Evolutionary conservation across 805 yeast species (phyloP), one percentile per base, ranked within the genome.

Genomic region (Pichia insulana): DNA sequence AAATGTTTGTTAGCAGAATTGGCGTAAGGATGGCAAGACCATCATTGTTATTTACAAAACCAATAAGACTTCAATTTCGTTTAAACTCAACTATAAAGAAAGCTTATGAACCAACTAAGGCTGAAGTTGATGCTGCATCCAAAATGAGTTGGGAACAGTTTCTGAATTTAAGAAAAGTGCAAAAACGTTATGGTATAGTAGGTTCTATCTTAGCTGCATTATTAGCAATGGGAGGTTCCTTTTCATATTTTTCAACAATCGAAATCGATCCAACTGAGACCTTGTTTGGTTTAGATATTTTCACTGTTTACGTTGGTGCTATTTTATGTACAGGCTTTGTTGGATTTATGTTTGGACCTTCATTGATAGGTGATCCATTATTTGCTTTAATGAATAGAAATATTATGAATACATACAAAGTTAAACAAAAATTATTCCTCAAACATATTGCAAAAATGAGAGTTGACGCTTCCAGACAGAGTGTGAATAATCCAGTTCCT

Each of bases 401-500:
- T 3, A 56, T 62, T 26, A 62, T 83, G 53, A 43, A 57, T 2
- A 64, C 65, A 16, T 84, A 73, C 61, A 67, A 66, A 45, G 51
- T 61, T 39, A 89, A 83, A 65, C 88, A 90, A 57, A 74, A 78
- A 50, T 68, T 73, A 32, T 92, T 90, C 53, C 69, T 90, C 59
- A 73, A 74, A 50, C 90, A 78, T 57, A 73, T 92, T 49, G 76
- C 74, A 52, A 69, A 70, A 44, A 83, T 87, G 63, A 73, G 98
- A 55, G 97, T 89, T 26, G 95, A 92, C 66, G 96, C 98, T 17
- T 74, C 89, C 16, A 78, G 83, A 43, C 96, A 89, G 65, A 78
- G 88, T 56, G 82, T 88, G 64, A 74, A 84, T 42, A 92, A 90
- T 64, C 97, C 97, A 12, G 95, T 92, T 37, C 96, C 97, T n/a